Percentiles rank a stretch among this genome's conserved stretches.
Conservation (phyloP, 164 flowering plant species). For the Liquidambar formosana region DNA sequence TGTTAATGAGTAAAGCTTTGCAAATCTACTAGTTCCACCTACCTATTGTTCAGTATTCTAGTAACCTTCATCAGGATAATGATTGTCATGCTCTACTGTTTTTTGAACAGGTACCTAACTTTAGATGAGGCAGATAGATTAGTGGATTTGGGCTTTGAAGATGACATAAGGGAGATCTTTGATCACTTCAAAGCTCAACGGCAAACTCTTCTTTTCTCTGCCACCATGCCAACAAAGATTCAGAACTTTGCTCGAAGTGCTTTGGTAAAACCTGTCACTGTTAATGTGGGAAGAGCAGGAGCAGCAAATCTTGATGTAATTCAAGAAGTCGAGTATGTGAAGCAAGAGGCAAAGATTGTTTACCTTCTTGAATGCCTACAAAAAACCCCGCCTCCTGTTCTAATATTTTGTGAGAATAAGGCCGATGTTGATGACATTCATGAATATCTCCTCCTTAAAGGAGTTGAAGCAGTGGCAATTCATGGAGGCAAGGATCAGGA, state of each 20-base stretch:
- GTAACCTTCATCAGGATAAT: background rate
- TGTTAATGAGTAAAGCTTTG: too few species aligned
- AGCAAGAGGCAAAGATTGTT: conserved; percentile 93
- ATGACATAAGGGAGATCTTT: conserved; percentile 95
- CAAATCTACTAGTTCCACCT: background rate
- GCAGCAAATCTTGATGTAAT: conserved; percentile 96
- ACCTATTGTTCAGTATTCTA: background rate
- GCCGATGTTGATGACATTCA: too few species aligned
- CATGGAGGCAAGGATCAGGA: conserved; percentile 99
- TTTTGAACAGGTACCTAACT: conserved; percentile 64
- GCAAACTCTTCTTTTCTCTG: conserved; percentile 91
- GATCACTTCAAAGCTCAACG: too few species aligned
- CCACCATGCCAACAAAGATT: conserved; percentile 98
- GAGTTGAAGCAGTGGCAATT: conserved; percentile 93
- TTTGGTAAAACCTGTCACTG: too few species aligned
- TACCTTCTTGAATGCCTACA: conserved; percentile 97
- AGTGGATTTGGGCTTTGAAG: conserved; percentile 94
- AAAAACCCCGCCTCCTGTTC: conserved; percentile 89
- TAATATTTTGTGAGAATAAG: conserved; percentile 97
- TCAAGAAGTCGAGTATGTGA: conserved; percentile 96
- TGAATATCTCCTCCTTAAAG: conserved; percentile 88
- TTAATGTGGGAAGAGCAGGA: conserved; percentile 95
- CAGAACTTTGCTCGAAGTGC: too few species aligned
- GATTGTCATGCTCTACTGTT: background rate
- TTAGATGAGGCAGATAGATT: conserved; percentile 94